Base-by-base conservation (phyloP, 176 grass and related monocot species). In the Stipa capillata region DNA sequence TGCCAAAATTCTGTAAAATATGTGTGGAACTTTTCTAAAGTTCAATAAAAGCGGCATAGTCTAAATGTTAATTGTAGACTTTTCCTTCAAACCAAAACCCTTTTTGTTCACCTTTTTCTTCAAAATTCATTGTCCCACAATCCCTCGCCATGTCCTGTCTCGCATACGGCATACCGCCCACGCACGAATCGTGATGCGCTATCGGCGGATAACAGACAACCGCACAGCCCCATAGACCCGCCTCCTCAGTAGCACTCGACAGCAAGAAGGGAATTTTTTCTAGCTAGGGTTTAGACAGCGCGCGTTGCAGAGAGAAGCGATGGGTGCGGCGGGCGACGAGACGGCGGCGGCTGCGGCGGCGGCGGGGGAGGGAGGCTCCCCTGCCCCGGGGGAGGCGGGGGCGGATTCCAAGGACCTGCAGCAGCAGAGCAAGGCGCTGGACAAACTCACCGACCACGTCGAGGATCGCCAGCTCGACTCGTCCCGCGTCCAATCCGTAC, bases 341-440 rank as follows among this genome's bases (percentile, higher is more conserved):
- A 76, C 55, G 79, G 85, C 81, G 55, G 81, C 59, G 4, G 81
- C 44, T 11, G 79, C 29, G 9, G 44, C 69, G 4, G 85, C 68
- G 31, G 85, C 73, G 21, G 75, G 18, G 55, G 89, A 32, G 37
- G 77, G 73, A 36, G 64, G 50, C 20, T 7, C 50, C 50, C 7
- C 34, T 5, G 60, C 28, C 18, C 13, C 59, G 80, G 89, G 62
- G 62, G 80, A 86, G 13, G 80, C 44, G 12, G 62, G 58, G 34
- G 83, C 33, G 72, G 79, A 90, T 72, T 95, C 92, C 37, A 95
- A 91, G 92, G 87, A 90, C 57, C 70, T 90, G 67, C 96, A 95
- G 85, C 92, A 99, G 86, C 96, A 99, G 88, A 99, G 96, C 85
- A 99, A 99, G 85, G 96, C 96, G 54, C 90, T 99, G 27, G 96